Conservation (phyloP, 1,284 basidiomycete genomes). For the Boletellus deceptivus region DNA sequence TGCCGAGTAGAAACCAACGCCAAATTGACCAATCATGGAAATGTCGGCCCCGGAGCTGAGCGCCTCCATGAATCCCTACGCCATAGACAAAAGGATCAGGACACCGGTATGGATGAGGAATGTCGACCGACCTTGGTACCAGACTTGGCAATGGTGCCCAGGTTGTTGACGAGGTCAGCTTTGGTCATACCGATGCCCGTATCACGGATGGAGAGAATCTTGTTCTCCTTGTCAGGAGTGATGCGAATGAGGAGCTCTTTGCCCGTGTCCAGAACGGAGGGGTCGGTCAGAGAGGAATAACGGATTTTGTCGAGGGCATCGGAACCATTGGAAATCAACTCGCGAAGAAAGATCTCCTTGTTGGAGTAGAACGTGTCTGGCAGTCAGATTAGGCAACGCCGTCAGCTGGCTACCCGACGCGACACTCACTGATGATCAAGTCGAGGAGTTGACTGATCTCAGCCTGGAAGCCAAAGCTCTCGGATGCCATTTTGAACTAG, state of each 20-base stretch:
- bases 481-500: conserved; percentile 60
- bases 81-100: conserved; percentile 11
- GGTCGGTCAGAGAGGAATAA: conserved; percentile 90
- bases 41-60: conserved; percentile 96
- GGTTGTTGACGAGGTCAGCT: conserved; percentile 97
- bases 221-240: conserved; percentile 94
- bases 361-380: conserved; percentile 97
- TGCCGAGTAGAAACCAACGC: conserved; percentile 99
- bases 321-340: conserved; percentile 88
- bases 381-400: conserved; percentile 2
- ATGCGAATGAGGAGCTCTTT: conserved; percentile 94
- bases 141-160: conserved; percentile 99
- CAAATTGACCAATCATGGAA: conserved; percentile 92
- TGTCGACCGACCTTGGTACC: conserved; percentile 70
- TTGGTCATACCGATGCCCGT: conserved; percentile 99
- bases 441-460: conserved; percentile 95
- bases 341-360: conserved; percentile 98
- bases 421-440: conserved; percentile 80
- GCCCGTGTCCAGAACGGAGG: conserved; percentile 80
- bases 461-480: conserved; percentile 92
- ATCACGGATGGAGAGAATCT: conserved; percentile 89
- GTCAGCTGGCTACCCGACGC: background rate
- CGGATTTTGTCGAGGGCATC: conserved; percentile 98
- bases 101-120: conserved; percentile 1
- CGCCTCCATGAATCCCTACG: conserved; percentile 95